A percentile compares a stretch with the other conserved stretches of the same genome.
Conservation (phyloP, 805 yeast species). For the Pichia thaimueangensis region DNA sequence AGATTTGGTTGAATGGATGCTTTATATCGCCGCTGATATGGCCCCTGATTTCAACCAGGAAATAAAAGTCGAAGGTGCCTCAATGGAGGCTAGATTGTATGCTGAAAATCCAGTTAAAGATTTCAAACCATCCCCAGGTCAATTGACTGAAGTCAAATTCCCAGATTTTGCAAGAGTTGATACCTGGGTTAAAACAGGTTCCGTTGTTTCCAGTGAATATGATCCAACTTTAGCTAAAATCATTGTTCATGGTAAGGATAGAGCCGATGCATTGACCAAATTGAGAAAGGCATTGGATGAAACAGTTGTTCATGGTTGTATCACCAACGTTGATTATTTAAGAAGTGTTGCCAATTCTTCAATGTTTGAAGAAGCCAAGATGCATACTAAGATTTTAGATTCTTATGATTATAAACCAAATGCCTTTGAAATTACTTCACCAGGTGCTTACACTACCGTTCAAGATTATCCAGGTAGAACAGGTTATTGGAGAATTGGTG, state of each 20-base stretch:
- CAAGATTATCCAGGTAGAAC: slow-evolving; percentile 93
- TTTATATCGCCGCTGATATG: slow-evolving; percentile 80
- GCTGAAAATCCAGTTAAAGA: slow-evolving; percentile 97
- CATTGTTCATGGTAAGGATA: slow-evolving; percentile 86
- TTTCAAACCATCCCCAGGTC: slow-evolving; percentile 96
- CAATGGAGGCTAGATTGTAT: slow-evolving; percentile 94
- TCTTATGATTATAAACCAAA: slow-evolving; percentile 70
- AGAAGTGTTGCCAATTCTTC: slow-evolving; percentile 75
- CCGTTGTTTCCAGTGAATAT: slow-evolving; percentile 83
- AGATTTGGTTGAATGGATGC: slow-evolving; percentile 97
- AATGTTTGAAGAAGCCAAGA: slow-evolving; percentile 78
- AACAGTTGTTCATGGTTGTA: slow-evolving; percentile 82
- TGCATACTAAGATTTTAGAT: slow-evolving; percentile 85
- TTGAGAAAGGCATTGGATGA: slow-evolving; percentile 77
- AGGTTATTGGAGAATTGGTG: slow-evolving; percentile 87
- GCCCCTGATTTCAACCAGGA: slow-evolving; percentile 69
- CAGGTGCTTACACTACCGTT: slow-evolving; percentile 94
- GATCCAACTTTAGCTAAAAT: slow-evolving; percentile 96
- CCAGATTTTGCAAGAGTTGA: slow-evolving; percentile 92
- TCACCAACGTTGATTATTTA: slow-evolving; percentile 85
- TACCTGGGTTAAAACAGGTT: slow-evolving; percentile 89
- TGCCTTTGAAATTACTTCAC: slow-evolving; percentile 78
- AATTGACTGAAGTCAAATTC: slow-evolving; percentile 74
- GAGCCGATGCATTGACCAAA: slow-evolving; percentile 75
- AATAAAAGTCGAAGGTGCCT: slow-evolving; percentile 69